Base-by-base conservation (phyloP, 805 yeast species). In the Babjeviella inositovora region DNA sequence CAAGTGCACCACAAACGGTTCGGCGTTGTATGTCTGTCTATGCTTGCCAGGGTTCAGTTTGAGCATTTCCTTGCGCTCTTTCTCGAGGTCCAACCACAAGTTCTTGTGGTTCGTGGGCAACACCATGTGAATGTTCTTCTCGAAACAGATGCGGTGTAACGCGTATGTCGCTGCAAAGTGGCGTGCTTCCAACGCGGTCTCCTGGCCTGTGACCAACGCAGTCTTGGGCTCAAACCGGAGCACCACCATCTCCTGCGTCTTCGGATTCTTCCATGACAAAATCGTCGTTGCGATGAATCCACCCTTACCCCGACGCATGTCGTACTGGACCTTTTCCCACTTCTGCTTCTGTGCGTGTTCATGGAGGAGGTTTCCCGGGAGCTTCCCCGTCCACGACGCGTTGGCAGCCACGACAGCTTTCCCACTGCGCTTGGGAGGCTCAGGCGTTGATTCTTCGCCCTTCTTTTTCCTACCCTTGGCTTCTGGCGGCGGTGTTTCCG, bases 311-410 rank as follows among this genome's bases (percentile, higher is more conserved):
- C 47, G 41, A 20, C 50, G 60, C 77, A 75, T 72, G 23, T 79
- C 85, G 34, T 81, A 80, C 12, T 63, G 71, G 4, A 81, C 92
- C 33, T 73, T 74, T 28, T 72, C 75, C 98, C 98, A 87, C 46
- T 82, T 81, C 28, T 65, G 70, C 41, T 74, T 77, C 43, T 81
- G 95, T 31, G 90, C 77, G 32, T 71, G 74, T 39, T 87, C 98
- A 38, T 81, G 81, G 4, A 87, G 58, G 10, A 87, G 47, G 0
- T 90, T 71, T 3, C 79, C 82, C 0, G 98, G 97, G 9, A 87
- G 54, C 37, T 87, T 87, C 2, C 98, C 98, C 1, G 95, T 84
- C 95, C 95, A 84, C 14, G 87, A 81, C 21, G 71, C 52, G 17
- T 75, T 63, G 9, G 76, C 72, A 0, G 77, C 62, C 1, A 71